Evolutionary conservation across 306 rosid genomes (phyloP), one percentile per base, ranked within the genome.

Genomic region (peach (Prunus persica)): DNA sequence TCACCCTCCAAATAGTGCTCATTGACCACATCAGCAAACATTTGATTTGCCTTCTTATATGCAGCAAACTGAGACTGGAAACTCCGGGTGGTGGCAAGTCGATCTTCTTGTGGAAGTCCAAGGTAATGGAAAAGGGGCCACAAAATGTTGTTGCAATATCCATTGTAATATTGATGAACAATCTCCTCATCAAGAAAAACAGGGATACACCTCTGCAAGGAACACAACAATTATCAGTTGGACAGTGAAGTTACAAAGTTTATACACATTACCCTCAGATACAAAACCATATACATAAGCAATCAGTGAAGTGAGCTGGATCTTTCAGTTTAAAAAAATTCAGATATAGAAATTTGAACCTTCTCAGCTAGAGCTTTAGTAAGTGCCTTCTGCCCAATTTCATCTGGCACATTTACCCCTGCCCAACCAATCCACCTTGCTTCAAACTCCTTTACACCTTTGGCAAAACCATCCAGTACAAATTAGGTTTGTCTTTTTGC

Each of bases 361-460:
- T 93, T 90, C 70, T 90, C 96, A 71, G 91, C 98, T 78, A 93
- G 88, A 67, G 98, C 94, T 81, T 84, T 87, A 2, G 92, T 93
- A 72, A 93, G 96, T 30, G 96, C 96, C 73, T 86, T 82, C 88
- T 90, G 98, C 76, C 98, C 98, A 76, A 84, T 79, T 76, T 83
- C 91, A 68, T 93, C 98, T 0, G 98, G 93, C 69, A 93, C 98
- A 58, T 93, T 93, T 56, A 93, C 98, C 50, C 98, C 98, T 3
- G 98, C 96, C 98, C 98, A 93, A 41, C 98, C 98, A 81, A 93
- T 93, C 98, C 98, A 93, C 86, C 91, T 84, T 28, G 94, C 90
- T 75, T 90, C 94, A 78, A 93, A 90, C 52, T 89, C 94, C 83
- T 93, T 93, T 79, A 93, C 96, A 65, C 98, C 98, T 93, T 81